A percentile compares a stretch with the other conserved stretches of the same genome.
Evolutionary conservation across 345 rosid species (phyloP).

Genomic region (Brassica nigra): DNA sequence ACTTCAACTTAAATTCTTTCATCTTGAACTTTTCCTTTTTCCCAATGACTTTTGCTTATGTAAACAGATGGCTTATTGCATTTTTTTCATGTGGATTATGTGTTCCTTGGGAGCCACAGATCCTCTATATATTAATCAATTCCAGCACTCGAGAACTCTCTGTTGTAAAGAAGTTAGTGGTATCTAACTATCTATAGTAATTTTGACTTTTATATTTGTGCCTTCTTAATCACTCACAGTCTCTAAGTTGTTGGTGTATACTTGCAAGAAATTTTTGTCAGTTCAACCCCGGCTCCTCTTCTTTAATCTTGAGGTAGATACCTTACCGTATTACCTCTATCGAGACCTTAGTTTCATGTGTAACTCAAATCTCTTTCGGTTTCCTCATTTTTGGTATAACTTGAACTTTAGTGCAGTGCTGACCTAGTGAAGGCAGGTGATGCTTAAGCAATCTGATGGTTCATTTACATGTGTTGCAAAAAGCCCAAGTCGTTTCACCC

Average conservation of each 20-base stretch:
- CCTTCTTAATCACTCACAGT: background rate
- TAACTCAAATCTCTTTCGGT: no score
- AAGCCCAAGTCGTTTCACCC: no score
- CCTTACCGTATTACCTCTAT: no score
- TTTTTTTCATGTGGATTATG: slow-evolving; percentile 2
- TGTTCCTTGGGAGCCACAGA: slow-evolving; percentile 62
- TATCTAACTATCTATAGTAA: slow-evolving; percentile 32
- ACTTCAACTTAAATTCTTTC: background rate
- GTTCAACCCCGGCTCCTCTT: no score
- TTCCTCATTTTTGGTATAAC: no score
- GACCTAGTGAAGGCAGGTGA: no score
- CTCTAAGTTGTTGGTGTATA: slow-evolving; percentile 24
- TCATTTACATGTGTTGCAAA: no score
- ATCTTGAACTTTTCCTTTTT: background rate
- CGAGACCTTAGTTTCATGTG: no score
- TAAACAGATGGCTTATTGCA: background rate
- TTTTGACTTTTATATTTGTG: background rate
- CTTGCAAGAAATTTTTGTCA: slow-evolving; percentile 69
- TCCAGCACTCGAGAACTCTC: slow-evolving; percentile 88
- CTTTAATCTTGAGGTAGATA: no score
- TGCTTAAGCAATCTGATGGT: no score
- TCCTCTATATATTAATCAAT: slow-evolving; percentile 72
- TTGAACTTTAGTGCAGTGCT: no score
- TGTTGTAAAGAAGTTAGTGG: slow-evolving; percentile 87
- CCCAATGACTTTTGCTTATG: background rate